Conservation (phyloP, 169 alveolate species). For the Plasmodium cynomolgi region DNA sequence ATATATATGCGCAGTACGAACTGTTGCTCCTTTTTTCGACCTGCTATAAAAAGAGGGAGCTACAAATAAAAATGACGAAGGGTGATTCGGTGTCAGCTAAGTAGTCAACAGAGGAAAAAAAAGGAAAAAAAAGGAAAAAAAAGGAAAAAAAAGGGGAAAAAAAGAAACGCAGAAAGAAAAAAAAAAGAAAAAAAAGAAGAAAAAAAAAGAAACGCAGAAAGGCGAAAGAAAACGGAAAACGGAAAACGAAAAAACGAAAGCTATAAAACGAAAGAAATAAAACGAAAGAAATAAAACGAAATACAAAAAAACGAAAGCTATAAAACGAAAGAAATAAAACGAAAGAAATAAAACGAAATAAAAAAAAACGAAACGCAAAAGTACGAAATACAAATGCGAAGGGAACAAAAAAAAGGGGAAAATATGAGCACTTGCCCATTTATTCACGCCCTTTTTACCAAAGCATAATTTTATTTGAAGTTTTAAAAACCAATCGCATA, state of each 20-base stretch:
- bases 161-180: background rate
- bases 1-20: background rate
- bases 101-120: background rate
- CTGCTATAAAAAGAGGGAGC: background rate
- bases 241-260: too few species aligned
- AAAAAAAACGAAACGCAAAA: background rate
- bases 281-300: too few species aligned
- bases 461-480: background rate
- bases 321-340: background rate
- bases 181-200: background rate
- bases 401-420: background rate
- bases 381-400: background rate
- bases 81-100: background rate
- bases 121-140: background rate
- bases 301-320: too few species aligned
- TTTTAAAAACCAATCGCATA: background rate
- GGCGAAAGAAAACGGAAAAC: too few species aligned
- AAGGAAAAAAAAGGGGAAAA: background rate
- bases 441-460: background rate
- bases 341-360: background rate
- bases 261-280: too few species aligned
- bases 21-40: background rate
- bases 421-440: background rate
- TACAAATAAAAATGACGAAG: background rate
- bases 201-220: too few species aligned